These are phyloP conservation scores for Boletus fagicola DNA, from an alignment of 768 basidiomycete species.

Conservation along the genomic window DNA sequence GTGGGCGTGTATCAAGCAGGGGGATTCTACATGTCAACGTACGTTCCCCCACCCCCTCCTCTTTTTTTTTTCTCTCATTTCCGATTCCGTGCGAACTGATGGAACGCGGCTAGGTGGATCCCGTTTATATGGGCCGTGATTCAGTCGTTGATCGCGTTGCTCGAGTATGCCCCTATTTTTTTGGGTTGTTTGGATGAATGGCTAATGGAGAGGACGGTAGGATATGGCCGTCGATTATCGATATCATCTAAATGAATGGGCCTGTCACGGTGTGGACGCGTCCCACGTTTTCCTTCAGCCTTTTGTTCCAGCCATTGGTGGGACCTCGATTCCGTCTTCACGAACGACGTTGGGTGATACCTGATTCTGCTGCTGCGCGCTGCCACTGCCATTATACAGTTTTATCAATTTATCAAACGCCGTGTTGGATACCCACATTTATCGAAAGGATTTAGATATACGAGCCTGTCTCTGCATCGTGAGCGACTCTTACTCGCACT, in stretches of 20 bases:
- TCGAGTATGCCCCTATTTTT: constrained; percentile 31
- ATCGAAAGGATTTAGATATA: not conserved
- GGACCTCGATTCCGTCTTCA: not conserved
- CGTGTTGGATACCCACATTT: not conserved
- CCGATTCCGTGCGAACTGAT: not conserved
- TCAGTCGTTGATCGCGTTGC: constrained; percentile 39
- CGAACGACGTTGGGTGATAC: not conserved
- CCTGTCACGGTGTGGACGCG: not conserved
- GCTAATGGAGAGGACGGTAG: constrained; percentile 21
- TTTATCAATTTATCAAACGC: not conserved
- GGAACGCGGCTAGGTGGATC: constrained; percentile 31
- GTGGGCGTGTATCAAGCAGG: constrained; percentile 39
- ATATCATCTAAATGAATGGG: constrained; percentile 32
- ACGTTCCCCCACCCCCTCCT: constrained; percentile 2
- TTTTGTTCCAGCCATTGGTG: not conserved
- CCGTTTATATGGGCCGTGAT: constrained; percentile 44
- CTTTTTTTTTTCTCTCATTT: not conserved
- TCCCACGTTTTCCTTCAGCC: not conserved
- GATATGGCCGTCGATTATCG: constrained; percentile 44
- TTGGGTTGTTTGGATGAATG: not conserved
- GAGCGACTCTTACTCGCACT: not conserved
- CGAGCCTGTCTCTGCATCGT: not conserved
- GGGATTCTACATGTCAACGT: constrained; percentile 43
- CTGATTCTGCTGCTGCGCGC: not conserved
- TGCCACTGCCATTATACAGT: not conserved